Evolutionary conservation across 176 grass and related monocot species (phyloP).

Genomic region (Oryza meridionalis): DNA sequence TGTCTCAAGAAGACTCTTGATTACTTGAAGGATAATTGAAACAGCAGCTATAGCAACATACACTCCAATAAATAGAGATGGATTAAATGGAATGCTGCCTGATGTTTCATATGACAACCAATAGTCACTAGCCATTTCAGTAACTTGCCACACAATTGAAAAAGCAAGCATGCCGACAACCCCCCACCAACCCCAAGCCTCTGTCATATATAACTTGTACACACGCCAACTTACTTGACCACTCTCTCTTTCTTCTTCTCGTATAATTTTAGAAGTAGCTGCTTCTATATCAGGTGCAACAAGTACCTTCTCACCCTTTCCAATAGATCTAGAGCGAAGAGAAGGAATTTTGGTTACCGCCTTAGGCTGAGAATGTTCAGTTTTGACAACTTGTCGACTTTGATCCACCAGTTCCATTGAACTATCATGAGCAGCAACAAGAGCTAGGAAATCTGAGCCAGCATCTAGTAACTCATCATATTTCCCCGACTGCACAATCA

Average conservation of each 20-base stretch:
- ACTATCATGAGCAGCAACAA: conserved; percentile 92
- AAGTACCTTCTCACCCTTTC: conserved; percentile 54
- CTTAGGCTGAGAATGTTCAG: conserved; percentile 34
- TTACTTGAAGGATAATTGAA: conserved; percentile 63
- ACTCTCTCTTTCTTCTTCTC: conserved; percentile 87
- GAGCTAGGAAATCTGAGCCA: conserved; percentile 67
- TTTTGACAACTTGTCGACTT: conserved; percentile 42
- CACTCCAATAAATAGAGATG: conserved; percentile 72
- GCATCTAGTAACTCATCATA: conserved; percentile 66
- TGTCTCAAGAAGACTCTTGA: conserved; percentile 68
- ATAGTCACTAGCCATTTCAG: conserved; percentile 82
- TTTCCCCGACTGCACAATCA: conserved; percentile 78
- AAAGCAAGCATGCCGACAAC: conserved; percentile 47
- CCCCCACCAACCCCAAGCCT: conserved; percentile 96
- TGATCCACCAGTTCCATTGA: conserved; percentile 94
- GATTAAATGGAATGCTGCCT: conserved; percentile 50
- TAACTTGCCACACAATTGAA: conserved; percentile 58
- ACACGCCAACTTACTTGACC: conserved; percentile 81
- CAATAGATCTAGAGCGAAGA: conserved; percentile 59
- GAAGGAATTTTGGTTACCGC: conserved; percentile 39
- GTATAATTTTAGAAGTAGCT: conserved; percentile 81
- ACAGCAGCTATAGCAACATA: conserved; percentile 66
- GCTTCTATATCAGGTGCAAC: conserved; percentile 58
- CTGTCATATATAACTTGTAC: conserved; percentile 80
- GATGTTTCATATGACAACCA: conserved; percentile 94